Percentiles rank a stretch among this genome's conserved stretches.
Evolutionary conservation across 768 basidiomycete species (phyloP).

Genomic region (Boletus eberwhitei): DNA sequence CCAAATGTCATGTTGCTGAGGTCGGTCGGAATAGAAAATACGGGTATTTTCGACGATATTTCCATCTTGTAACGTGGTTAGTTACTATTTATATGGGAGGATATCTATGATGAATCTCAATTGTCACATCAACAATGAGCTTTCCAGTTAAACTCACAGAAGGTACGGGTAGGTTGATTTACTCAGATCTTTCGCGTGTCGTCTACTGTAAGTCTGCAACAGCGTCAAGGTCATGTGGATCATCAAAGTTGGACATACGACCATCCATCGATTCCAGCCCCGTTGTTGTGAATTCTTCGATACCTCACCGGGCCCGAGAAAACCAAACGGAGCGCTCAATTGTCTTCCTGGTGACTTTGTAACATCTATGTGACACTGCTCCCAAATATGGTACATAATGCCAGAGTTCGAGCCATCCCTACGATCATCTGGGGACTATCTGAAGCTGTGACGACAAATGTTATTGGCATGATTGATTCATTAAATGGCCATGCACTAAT

Average conservation of each 20-base stretch:
- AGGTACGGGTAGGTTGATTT: too few species aligned
- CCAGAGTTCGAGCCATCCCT: not conserved
- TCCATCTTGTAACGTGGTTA: too few species aligned
- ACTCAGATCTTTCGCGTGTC: not conserved
- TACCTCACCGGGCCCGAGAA: not conserved
- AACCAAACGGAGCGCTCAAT: not conserved
- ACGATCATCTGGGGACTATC: not conserved
- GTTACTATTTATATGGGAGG: not conserved
- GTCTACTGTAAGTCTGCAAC: too few species aligned
- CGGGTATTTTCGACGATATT: too few species aligned
- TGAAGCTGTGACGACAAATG: not conserved
- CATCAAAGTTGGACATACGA: not conserved
- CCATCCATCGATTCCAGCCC: not conserved
- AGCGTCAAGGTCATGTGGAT: not conserved
- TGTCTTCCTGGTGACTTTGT: not conserved
- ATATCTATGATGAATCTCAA: not conserved
- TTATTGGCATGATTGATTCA: not conserved
- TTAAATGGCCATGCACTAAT: not conserved
- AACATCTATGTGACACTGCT: not conserved
- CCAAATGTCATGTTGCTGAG: not conserved
- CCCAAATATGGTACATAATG: not conserved
- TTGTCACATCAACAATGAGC: not conserved
- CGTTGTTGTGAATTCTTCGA: too few species aligned
- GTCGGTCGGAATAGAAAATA: not conserved
- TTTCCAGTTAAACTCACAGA: too few species aligned